Evolutionary conservation across 139 green algal genomes (phyloP).

Genomic region (Chlorella sp.): DNA sequence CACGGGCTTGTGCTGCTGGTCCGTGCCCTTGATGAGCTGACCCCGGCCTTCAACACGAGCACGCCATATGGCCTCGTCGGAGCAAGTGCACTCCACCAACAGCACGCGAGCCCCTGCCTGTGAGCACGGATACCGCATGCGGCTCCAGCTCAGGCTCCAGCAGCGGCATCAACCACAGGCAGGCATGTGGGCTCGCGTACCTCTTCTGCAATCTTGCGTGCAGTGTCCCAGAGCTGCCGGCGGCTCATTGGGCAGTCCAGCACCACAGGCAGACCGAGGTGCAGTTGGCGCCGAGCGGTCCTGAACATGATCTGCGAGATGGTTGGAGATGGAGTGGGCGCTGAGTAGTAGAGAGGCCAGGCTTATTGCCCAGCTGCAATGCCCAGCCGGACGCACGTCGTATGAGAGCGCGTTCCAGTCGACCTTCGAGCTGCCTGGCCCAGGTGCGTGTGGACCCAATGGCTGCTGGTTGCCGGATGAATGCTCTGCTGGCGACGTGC

Average conservation of each 20-base stretch:
- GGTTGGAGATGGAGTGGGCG: no score
- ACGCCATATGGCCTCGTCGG: not conserved
- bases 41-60: no score
- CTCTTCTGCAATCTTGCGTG: not conserved
- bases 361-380: no score
- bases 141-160: not conserved
- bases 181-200: not conserved
- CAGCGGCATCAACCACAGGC: not conserved
- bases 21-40: not conserved
- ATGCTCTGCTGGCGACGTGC: not conserved
- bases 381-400: no score
- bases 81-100: not conserved
- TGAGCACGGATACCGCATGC: not conserved
- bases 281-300: not conserved
- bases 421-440: no score
- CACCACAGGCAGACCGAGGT: not conserved
- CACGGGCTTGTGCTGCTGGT: not conserved
- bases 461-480: no score
- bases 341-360: no score
- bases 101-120: not conserved
- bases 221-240: not conserved
- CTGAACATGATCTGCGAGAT: no score
- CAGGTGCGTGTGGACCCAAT: no score
- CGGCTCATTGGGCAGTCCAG: not conserved
- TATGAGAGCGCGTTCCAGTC: no score